A percentile compares a stretch with the other conserved stretches of the same genome.
Evolutionary conservation across 2,329 filamentous ascomycete species (phyloP).

Genomic region (Diaporthe destruens): DNA sequence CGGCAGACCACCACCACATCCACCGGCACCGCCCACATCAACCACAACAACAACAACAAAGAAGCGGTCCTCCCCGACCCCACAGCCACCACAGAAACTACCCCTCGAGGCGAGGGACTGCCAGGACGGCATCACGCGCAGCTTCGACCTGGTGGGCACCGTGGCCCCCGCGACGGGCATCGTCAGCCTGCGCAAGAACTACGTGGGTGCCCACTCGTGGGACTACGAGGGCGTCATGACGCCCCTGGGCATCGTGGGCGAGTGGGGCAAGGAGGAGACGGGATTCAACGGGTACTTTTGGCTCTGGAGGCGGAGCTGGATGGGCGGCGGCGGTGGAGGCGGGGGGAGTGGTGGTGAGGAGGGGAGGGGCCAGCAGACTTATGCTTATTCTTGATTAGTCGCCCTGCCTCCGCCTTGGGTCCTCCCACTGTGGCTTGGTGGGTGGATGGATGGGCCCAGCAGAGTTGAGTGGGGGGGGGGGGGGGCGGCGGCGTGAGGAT

Average conservation of each 20-base stretch:
- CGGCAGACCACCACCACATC: neutral
- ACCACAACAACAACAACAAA: neutral
- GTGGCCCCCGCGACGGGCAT: constrained; percentile 37
- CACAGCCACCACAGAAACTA: constrained; percentile 19
- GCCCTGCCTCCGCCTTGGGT: too few relatives aligned
- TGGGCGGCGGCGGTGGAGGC: constrained; percentile 2
- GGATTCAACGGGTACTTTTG: constrained; percentile 42
- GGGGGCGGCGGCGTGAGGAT: neutral
- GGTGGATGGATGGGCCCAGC: too few relatives aligned
- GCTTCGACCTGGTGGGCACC: constrained; percentile 41
- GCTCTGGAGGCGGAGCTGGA: constrained; percentile 43
- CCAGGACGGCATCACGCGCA: constrained; percentile 40
- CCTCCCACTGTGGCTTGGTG: too few relatives aligned
- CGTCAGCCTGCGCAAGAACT: constrained; percentile 40
- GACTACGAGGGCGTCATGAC: constrained; percentile 43
- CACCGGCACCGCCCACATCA: neutral
- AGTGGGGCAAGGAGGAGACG: constrained; percentile 44
- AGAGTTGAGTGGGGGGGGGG: neutral
- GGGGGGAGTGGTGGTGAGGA: neutral
- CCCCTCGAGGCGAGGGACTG: constrained; percentile 38
- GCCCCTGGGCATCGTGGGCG: constrained; percentile 49
- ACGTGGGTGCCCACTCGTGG: constrained; percentile 39
- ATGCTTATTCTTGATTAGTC: constrained; percentile 34
- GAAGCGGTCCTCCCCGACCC: constrained; percentile 4
- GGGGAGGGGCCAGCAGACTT: constrained; percentile 25